phyloP scores from a whole-genome alignment of 2,329 filamentous ascomycete genomes.

The Purpureocillium takamizusanense region DNA sequence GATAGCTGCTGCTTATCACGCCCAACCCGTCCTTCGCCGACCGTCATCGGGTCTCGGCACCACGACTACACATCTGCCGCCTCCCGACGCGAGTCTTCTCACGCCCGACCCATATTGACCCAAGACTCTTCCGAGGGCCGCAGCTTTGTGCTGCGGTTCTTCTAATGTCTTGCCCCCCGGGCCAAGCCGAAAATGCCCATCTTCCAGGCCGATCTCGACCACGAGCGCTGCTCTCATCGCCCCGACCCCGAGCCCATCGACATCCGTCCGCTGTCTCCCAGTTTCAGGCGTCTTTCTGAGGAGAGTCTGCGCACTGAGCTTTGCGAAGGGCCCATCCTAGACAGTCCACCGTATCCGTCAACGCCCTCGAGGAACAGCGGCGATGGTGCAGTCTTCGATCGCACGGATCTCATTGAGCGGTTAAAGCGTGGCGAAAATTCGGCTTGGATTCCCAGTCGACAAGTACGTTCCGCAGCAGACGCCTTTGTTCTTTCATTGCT shows the following conservation, averaged over 20 bases:
- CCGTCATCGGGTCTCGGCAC: too few relatives aligned
- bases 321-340: conserved; percentile 47
- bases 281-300: conserved; percentile 35
- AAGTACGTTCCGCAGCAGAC: conserved; percentile 32
- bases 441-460: conserved; percentile 59
- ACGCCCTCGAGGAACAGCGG: conserved; percentile 13
- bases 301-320: conserved; percentile 53
- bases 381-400: conserved; percentile 40
- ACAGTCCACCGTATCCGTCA: conserved; percentile 24
- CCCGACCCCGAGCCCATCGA: conserved; percentile 13
- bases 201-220: conserved; percentile 43
- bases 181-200: conserved; percentile 40
- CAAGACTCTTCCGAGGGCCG: conserved; percentile 7
- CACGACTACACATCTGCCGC: too few relatives aligned
- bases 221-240: conserved; percentile 14
- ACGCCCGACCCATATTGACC: conserved; percentile 6
- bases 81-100: background rate
- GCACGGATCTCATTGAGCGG: conserved; percentile 72
- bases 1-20: too few relatives aligned
- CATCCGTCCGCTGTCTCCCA: conserved; percentile 8
- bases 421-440: conserved; percentile 74
- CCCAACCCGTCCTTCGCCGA: background rate
- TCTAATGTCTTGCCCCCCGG: conserved; percentile 6
- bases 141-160: conserved; percentile 24
- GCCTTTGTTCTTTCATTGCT: background rate